Base-by-base conservation (phyloP, 2,329 filamentous ascomycete species). In the Dendrostoma leiphaemia region DNA sequence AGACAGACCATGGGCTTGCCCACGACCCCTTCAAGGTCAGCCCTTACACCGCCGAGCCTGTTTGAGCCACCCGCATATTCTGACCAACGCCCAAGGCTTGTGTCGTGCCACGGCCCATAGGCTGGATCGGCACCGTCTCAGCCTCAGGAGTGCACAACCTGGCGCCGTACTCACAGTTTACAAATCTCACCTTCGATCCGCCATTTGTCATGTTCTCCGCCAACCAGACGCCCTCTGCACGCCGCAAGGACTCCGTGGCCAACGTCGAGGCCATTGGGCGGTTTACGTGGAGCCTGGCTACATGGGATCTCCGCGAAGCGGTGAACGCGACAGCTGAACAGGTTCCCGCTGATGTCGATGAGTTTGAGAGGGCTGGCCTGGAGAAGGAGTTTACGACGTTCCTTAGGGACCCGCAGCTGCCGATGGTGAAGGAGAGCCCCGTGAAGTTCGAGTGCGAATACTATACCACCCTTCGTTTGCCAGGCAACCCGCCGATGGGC, bases 151-250 rank as follows among this genome's bases (percentile, higher is more conserved):
- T 68, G 46, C 71, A 79, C 63, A 85, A 85, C 60, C 74, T 85
- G 2, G 82, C 82, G 0, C 82, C 82, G 0, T 85, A 81, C 67
- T 77, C 71, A 0, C 82, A 85, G 66, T 85, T 85, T 73, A 83
- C 80, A 66, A 85, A 85, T 59, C 73, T 85, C 0, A 83, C 79
- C 29, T 85, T 83, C 67, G 80, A 84, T 63, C 82, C 82, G 0
- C 82, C 82, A 0, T 83, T 83, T 62, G 77, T 85, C 26, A 82
- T 85, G 77, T 85, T 86, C 74, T 72, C 71, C 31, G 75, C 78
- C 3, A 85, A 85, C 66, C 79, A 84, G 63, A 81, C 76, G 0
- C 67, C 73, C 0, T 59, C 66, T 8, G 63, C 62, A 2, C 48
- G 61, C 0, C 76, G 77, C 54, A 85, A 85, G 63, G 81, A 85